Base-by-base conservation (phyloP, 2,329 filamentous ascomycete species). In the Didymosphaeria variabile region DNA sequence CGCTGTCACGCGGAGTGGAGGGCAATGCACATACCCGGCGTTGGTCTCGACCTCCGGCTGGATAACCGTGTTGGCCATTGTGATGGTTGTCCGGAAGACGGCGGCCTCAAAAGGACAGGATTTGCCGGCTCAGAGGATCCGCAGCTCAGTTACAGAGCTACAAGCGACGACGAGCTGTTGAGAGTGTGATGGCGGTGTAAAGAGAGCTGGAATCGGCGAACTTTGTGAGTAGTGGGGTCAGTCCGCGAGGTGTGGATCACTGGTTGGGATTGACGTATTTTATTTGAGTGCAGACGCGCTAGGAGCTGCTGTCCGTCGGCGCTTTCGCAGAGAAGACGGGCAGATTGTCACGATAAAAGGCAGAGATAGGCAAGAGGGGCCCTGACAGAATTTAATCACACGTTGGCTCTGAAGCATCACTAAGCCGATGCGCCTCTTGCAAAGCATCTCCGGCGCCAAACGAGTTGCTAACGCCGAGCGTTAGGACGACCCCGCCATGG, bases 31-130 rank as follows among this genome's bases (percentile, higher is more conserved):
- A 72, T 79, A 84, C 82, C 80, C 81, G 68, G 82, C 81, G 70
- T 76, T 81, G 71, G 71, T 66, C 68, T 81, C 80, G 58, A 78
- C 79, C 60, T 83, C 80, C 55, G 79, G 79, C 62, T 79, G 77
- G 67, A 84, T 82, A 62, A 83, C 74, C 32, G 81, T 83, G 74
- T 82, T 78, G 65, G 82, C 79, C 81, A 84, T 84, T 69, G 71
- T 69, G 69, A 63, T 65, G 62, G 69, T 60, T 64, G 61, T 56
- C 60, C 58, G 57, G 66, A 59, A 63, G 62, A 59, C 58, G 29
- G 36, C 60, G 63, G 62, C 67, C 65, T 66, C 67, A 63, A 59
- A 55, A 58, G 56, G 59, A 60, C 53, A 64, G 60, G 13, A 54
- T 54, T 62, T 56, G 64, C 65, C 70, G 72, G 71, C 72, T 69